phyloP scores from a whole-genome alignment of 805 yeast genomes.

The Zygosaccharomyces bisporus region DNA sequence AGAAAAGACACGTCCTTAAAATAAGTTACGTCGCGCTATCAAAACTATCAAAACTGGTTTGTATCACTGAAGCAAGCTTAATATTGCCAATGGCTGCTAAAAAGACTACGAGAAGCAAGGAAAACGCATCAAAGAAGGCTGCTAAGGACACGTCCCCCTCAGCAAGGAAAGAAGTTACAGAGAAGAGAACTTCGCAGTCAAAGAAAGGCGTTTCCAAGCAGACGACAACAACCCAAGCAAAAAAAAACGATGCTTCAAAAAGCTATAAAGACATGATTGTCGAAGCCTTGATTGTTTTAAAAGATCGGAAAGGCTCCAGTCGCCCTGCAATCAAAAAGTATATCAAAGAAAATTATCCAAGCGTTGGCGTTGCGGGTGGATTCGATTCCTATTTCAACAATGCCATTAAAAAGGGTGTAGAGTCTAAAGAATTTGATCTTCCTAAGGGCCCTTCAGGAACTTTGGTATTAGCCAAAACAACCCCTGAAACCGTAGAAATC shows the following conservation, averaged over 20 bases:
- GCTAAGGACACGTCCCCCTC: slow-evolving; percentile 11
- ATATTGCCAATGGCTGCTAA: slow-evolving; percentile 2
- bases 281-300: slow-evolving; percentile 64
- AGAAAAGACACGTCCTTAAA: neutral
- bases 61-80: neutral
- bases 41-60: neutral
- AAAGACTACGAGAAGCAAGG: slow-evolving; percentile 1
- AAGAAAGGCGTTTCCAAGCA: slow-evolving; percentile 3
- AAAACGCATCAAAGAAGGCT: slow-evolving; percentile 10
- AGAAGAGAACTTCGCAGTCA: slow-evolving; percentile 7
- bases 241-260: slow-evolving; percentile 16
- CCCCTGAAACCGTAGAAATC: slow-evolving; percentile 10
- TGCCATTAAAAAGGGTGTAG: slow-evolving; percentile 79
- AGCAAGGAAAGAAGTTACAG: slow-evolving; percentile 4
- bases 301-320: slow-evolving; percentile 77
- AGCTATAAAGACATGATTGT: slow-evolving; percentile 35
- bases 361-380: slow-evolving; percentile 52
- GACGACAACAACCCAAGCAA: neutral
- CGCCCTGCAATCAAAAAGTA: slow-evolving; percentile 88
- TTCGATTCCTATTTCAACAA: slow-evolving; percentile 74
- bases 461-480: slow-evolving; percentile 48
- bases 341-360: slow-evolving; percentile 52
- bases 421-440: slow-evolving; percentile 66
- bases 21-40: neutral
- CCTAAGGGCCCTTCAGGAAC: slow-evolving; percentile 93